Conservation (phyloP, 331 rosid genomes). For the Rhamnella rubrinervis region DNA sequence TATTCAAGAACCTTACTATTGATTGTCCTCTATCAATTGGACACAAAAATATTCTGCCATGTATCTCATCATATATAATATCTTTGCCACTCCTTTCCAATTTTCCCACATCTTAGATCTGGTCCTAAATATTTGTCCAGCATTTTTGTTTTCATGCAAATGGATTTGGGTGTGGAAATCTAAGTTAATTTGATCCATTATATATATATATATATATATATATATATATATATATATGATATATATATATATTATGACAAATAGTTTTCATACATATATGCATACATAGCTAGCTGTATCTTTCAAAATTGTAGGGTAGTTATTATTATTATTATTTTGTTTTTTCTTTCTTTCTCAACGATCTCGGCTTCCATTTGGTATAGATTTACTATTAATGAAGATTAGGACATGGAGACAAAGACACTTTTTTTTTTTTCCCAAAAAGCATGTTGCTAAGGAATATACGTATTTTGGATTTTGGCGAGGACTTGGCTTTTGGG, state of each 20-base stretch:
- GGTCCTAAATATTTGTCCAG: neutral
- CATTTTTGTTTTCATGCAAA: neutral
- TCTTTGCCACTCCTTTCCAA: neutral
- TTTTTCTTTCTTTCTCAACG: neutral
- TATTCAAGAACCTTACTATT: neutral
- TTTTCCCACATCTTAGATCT: neutral
- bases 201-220: too few species aligned
- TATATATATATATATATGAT: neutral
- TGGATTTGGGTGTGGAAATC: too few species aligned
- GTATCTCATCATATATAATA: neutral
- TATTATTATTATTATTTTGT: neutral
- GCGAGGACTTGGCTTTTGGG: too few species aligned
- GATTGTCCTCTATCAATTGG: constrained; percentile 2
- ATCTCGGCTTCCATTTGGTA: neutral
- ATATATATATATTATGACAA: too few species aligned
- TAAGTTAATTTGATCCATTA: neutral
- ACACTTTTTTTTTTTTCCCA: too few species aligned
- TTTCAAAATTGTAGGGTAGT: neutral
- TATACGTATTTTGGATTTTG: too few species aligned
- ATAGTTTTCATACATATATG: neutral
- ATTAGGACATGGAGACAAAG: too few species aligned
- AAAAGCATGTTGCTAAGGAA: too few species aligned
- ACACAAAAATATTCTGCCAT: constrained; percentile 1
- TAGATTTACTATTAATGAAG: too few species aligned
- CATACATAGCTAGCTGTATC: neutral